phyloP scores from a whole-genome alignment of 371 early-diverging fungal genomes.

The Lichtheimia hyalospora region DNA sequence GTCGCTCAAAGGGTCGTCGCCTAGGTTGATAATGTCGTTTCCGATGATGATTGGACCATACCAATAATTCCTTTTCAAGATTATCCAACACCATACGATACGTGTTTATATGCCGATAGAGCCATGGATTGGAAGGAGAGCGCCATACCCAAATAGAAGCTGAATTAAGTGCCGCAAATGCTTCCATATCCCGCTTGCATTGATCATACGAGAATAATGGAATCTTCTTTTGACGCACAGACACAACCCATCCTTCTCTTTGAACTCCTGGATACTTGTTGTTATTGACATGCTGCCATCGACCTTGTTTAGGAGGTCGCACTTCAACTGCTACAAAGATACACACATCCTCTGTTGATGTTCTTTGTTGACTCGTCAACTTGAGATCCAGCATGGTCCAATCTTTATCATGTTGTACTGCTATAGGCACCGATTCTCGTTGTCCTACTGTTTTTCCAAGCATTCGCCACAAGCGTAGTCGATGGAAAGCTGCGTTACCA shows the following conservation, averaged over 20 bases:
- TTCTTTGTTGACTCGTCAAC: not conserved
- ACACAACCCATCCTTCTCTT: not conserved
- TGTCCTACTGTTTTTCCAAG: conserved; percentile 3
- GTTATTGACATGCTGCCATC: not conserved
- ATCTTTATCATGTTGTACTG: conserved; percentile 6
- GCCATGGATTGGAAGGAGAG: conserved; percentile 3
- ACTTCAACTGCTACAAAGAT: conserved; percentile 3
- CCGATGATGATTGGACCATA: conserved; percentile 1
- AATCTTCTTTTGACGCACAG: not conserved
- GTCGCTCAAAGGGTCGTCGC: not conserved
- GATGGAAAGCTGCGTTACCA: conserved; percentile 4
- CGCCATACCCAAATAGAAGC: conserved; percentile 10
- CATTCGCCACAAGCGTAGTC: conserved; percentile 8
- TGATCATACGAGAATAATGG: conserved; percentile 2
- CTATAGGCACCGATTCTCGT: conserved; percentile 10
- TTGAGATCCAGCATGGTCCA: conserved; percentile 10
- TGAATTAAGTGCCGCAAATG: conserved; percentile 4
- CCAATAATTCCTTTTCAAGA: conserved; percentile 6
- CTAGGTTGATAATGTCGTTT: not conserved
- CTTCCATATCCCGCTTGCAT: conserved; percentile 1
- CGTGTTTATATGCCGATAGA: not conserved
- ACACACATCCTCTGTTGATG: not conserved
- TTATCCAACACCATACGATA: conserved; percentile 5
- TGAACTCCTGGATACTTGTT: not conserved
- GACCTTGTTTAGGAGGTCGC: not conserved